Percentiles rank a stretch among this genome's conserved stretches.
Evolutionary conservation across 192 early-diverging fungal species (phyloP).

Genomic region (Ambispora gerdemannii): DNA sequence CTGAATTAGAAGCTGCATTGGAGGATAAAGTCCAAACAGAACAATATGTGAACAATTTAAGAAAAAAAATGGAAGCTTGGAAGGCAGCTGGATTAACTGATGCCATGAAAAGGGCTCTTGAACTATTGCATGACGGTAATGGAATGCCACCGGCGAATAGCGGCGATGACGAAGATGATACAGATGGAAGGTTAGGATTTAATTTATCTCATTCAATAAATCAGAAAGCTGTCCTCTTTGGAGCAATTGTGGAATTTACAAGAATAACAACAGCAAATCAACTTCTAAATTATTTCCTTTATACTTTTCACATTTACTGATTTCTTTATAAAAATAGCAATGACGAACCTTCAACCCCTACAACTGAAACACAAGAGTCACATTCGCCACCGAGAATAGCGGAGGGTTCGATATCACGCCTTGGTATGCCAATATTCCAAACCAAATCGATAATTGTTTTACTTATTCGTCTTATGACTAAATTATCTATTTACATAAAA

Average conservation of each 20-base stretch:
- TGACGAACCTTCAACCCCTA: constrained; percentile 29
- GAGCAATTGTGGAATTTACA: neutral
- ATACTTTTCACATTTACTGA: too few species aligned
- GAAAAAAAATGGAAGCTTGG: constrained; percentile 39
- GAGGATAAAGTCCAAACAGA: constrained; percentile 42
- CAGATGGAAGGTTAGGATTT: constrained; percentile 10
- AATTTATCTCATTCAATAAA: neutral
- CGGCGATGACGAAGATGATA: constrained; percentile 5
- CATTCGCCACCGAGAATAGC: constrained; percentile 27
- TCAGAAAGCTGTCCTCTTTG: neutral
- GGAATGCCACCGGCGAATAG: neutral
- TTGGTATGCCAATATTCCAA: constrained; percentile 24
- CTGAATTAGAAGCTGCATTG: constrained; percentile 46
- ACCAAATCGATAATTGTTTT: too few species aligned
- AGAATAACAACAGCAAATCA: too few species aligned
- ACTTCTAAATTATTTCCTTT: too few species aligned
- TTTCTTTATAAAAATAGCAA: constrained; percentile 19
- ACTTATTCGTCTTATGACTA: too few species aligned
- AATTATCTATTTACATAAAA: constrained; percentile 32
- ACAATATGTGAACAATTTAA: constrained; percentile 43
- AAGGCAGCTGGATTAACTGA: constrained; percentile 36
- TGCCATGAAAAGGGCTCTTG: constrained; percentile 38
- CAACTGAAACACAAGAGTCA: constrained; percentile 10
- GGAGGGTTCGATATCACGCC: constrained; percentile 31
- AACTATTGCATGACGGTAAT: constrained; percentile 26